Conservation (phyloP, 345 rosid genomes). For the Citrus hindsii region DNA sequence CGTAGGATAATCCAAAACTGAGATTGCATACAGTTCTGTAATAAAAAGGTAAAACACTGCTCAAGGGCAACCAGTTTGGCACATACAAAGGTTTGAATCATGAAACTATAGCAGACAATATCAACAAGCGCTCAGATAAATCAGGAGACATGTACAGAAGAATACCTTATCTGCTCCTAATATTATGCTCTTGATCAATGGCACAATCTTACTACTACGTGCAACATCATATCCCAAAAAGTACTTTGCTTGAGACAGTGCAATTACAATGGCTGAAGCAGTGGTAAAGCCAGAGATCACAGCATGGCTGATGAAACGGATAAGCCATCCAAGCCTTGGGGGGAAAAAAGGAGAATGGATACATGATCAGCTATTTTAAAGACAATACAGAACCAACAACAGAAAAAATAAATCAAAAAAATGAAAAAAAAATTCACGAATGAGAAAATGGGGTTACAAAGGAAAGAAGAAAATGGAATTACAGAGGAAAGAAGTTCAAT, state of each 20-base stretch:
- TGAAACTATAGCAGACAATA: not conserved
- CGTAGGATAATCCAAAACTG: not conserved
- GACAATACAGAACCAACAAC: not conserved
- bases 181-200: constrained; percentile 83
- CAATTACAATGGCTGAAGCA: constrained; percentile 96
- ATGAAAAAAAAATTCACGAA: not conserved
- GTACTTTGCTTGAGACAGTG: constrained; percentile 88
- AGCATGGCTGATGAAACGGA: constrained; percentile 98
- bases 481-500: not conserved
- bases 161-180: constrained; percentile 80
- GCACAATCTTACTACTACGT: constrained; percentile 87
- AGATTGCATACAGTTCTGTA: not conserved
- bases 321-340: constrained; percentile 96
- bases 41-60: not conserved
- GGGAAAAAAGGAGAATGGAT: not conserved
- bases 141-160: constrained; percentile 10
- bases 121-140: not conserved
- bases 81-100: constrained; percentile 10
- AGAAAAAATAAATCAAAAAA: not conserved
- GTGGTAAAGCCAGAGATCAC: constrained; percentile 98
- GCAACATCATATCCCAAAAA: constrained; percentile 83
- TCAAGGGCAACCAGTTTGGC: not conserved
- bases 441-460: not conserved
- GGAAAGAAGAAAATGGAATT: constrained; percentile 2
- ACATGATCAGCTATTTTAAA: not conserved